A percentile compares a stretch with the other conserved stretches of the same genome.
phyloP scores from a whole-genome alignment of 2,329 filamentous ascomycete species.

The Alternaria triticina region DNA sequence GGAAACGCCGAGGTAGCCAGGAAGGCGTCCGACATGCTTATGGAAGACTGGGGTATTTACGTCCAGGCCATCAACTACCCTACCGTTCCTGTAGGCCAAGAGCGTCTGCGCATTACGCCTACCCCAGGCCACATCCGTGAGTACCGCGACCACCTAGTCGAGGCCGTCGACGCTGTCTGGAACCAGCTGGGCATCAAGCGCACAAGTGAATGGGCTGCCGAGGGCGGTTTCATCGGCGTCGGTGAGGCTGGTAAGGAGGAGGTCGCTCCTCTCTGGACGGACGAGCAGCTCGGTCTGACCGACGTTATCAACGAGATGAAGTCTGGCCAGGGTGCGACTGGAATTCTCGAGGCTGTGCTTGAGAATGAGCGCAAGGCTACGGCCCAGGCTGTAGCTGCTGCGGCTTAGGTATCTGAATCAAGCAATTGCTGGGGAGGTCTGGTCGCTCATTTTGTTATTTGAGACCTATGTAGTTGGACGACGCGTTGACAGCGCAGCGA shows the following conservation, averaged over 20 bases:
- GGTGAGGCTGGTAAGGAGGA: slow-evolving; percentile 70
- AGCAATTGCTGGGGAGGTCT: slow-evolving; percentile 19
- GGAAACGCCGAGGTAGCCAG: slow-evolving; percentile 94
- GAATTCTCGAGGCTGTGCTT: slow-evolving; percentile 57
- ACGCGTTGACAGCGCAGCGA: slow-evolving; percentile 1
- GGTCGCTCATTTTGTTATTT: slow-evolving; percentile 38
- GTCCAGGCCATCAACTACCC: slow-evolving; percentile 99
- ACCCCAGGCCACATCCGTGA: slow-evolving; percentile 89
- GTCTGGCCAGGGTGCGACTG: slow-evolving; percentile 51
- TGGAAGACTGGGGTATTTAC: slow-evolving; percentile 91
- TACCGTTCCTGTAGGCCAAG: slow-evolving; percentile 96
- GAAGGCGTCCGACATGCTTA: slow-evolving; percentile 87
- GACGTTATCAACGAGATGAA: slow-evolving; percentile 60
- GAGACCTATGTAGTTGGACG: slow-evolving; percentile 25
- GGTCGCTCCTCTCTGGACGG: slow-evolving; percentile 84
- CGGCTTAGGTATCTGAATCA: slow-evolving; percentile 32
- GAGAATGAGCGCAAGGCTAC: slow-evolving; percentile 55
- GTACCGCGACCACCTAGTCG: slow-evolving; percentile 83
- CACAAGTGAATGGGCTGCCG: slow-evolving; percentile 86
- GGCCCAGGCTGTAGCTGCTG: slow-evolving; percentile 52
- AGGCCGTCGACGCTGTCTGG: slow-evolving; percentile 88
- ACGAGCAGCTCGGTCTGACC: slow-evolving; percentile 81
- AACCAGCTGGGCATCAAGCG: slow-evolving; percentile 86
- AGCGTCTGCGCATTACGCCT: slow-evolving; percentile 92
- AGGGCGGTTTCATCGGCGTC: slow-evolving; percentile 94